Percentiles rank a stretch among this genome's conserved stretches.
phyloP scores from a whole-genome alignment of 208 protist genomes.

The Acanthamoeba triangularis region DNA sequence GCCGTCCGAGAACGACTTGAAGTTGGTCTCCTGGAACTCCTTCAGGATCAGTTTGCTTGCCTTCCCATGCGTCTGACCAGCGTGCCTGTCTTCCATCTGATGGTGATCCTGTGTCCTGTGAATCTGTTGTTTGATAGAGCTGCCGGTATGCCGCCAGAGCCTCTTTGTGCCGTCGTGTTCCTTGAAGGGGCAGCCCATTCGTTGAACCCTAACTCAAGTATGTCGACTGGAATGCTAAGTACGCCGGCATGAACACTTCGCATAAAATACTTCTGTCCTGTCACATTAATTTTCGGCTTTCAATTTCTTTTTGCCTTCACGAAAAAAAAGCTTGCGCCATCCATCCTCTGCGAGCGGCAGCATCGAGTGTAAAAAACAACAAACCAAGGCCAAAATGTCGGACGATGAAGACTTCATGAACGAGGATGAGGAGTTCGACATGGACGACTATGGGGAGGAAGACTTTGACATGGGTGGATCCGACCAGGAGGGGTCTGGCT shows the following conservation, averaged over 20 bases:
- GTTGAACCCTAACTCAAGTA: too few species aligned
- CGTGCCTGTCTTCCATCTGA: neutral
- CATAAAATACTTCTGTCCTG: neutral
- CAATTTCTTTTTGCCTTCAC: slow-evolving; percentile 11
- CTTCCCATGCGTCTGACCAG: neutral
- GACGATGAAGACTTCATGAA: slow-evolving; percentile 70
- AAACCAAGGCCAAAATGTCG: slow-evolving; percentile 1
- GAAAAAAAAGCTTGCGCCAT: neutral
- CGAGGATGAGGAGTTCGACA: slow-evolving; percentile 81
- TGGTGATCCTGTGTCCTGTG: neutral
- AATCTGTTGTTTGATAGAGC: too few species aligned
- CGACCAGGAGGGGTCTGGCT: slow-evolving; percentile 34
- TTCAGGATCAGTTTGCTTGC: slow-evolving; percentile 20
- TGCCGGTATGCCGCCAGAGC: too few species aligned
- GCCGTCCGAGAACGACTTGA: slow-evolving; percentile 31
- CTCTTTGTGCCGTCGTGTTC: too few species aligned
- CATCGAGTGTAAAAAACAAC: neutral
- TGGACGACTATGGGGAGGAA: slow-evolving; percentile 82
- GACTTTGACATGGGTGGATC: neutral
- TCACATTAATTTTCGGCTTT: neutral
- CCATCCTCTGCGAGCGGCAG: neutral
- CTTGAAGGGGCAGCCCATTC: too few species aligned
- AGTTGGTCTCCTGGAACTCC: slow-evolving; percentile 31
- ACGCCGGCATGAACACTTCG: neutral
- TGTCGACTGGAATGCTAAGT: too few species aligned